A percentile compares a stretch with the other conserved stretches of the same genome.
These are phyloP conservation scores for Ophiostoma montium DNA, from an alignment of 2,329 filamentous ascomycete genomes.

Conservation along the genomic window DNA sequence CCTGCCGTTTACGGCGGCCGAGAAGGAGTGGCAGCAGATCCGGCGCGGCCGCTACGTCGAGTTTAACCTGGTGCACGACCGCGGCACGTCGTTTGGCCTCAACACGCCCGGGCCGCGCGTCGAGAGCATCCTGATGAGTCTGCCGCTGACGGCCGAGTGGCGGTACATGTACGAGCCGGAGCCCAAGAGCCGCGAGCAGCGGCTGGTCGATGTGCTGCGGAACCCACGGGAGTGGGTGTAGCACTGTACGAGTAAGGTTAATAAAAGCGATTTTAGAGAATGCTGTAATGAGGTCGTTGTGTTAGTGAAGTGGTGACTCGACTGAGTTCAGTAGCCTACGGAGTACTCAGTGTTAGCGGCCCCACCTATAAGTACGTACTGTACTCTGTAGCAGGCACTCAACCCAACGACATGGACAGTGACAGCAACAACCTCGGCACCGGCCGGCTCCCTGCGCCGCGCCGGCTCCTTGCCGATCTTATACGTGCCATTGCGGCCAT, in stretches of 20 bases:
- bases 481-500: conserved; percentile 27
- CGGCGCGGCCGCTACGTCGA: conserved; percentile 92
- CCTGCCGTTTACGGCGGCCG: conserved; percentile 71
- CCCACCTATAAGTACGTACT: too few species aligned
- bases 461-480: conserved; percentile 34
- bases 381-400: too few species aligned
- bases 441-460: conserved; percentile 22
- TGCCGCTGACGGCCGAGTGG: conserved; percentile 88
- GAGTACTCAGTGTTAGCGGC: too few species aligned
- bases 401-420: not conserved
- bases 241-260: not conserved
- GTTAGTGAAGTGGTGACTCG: too few species aligned
- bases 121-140: conserved; percentile 94
- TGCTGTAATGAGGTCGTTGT: too few species aligned
- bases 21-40: conserved; percentile 96
- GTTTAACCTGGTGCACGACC: conserved; percentile 95
- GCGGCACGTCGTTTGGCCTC: conserved; percentile 85
- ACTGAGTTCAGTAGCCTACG: too few species aligned
- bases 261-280: not conserved
- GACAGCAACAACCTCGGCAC: conserved; percentile 6
- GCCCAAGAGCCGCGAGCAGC: conserved; percentile 61
- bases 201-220: conserved; percentile 58
- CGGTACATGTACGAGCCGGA: conserved; percentile 86
- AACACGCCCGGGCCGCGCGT: conserved; percentile 84
- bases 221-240: conserved; percentile 55